Evolutionary conservation across 345 rosid species (phyloP), one percentile per base, ranked within the genome.

Genomic region (Litchi chinensis): DNA sequence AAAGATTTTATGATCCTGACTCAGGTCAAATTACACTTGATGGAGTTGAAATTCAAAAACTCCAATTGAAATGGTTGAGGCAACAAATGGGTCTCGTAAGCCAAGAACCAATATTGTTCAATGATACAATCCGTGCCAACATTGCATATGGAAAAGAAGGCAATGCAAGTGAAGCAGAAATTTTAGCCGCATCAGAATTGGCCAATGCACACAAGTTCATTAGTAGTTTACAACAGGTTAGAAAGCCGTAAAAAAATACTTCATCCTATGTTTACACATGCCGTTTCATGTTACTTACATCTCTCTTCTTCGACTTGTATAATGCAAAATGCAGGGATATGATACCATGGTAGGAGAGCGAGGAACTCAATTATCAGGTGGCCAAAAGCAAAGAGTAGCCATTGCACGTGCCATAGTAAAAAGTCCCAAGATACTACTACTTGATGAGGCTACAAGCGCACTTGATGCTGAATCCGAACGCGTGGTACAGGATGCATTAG

Each of bases 161-260:
- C 12, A 78, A 89, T 75, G 93, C 92, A 60, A 73, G 86, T 1
- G 97, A 93, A 83, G 80, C 89, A 26, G 95, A 91, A 79, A 93
- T 94, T 3, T 6, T 89, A 68, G 85, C 95, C 37, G 93, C 98
- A 48, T 77, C 95, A 60, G 92, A 90, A 60, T 28, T 87, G 64
- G 95, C 98, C 40, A 94, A 94, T 79, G 96, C 97, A 15, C 97
- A 91, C 84, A 83, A 81, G 48, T 94, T 93, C 92, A 93, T 93
- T 10, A 91, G 97, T 65, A 77, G 93, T n/a, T 79, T 92, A 32
- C 97, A 90, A 67, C 94, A 93, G 95, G 98, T 89, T 13, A 71
- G 46, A 5, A 4, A 3, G 28, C n/a, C 0, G 22, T 0, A 5
- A 21, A 52, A 21, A 52, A 32, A 2, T 32, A 2, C 9, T 22